Conservation (phyloP, 768 basidiomycete genomes). For the Phylloporus scabripes region DNA sequence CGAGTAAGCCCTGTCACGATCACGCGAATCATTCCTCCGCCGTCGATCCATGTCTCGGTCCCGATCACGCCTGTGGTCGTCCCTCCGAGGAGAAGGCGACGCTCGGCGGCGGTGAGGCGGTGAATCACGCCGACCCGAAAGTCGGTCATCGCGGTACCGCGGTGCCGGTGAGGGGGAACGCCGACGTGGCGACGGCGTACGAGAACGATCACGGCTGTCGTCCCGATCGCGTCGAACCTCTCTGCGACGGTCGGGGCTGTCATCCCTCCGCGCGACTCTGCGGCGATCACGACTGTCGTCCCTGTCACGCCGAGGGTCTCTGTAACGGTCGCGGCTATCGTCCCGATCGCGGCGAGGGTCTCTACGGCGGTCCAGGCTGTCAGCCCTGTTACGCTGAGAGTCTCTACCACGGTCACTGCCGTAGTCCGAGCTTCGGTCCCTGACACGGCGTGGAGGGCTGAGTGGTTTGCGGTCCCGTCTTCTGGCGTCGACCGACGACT, state of each 20-base stretch:
- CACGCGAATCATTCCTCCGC: constrained; percentile 23
- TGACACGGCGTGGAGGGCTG: constrained; percentile 29
- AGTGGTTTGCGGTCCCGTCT: constrained; percentile 27
- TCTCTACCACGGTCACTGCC: constrained; percentile 13
- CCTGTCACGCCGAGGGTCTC: constrained; percentile 5
- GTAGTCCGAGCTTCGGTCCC: constrained; percentile 21
- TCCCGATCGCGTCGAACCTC: constrained; percentile 14
- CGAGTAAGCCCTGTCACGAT: constrained; percentile 14
- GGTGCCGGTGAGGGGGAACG: constrained; percentile 25
- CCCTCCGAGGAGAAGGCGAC: constrained; percentile 23
- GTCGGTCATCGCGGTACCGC: constrained; percentile 22
- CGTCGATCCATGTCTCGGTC: constrained; percentile 24
- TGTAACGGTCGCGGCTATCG: not conserved
- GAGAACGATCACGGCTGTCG: constrained; percentile 26
- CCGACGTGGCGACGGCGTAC: constrained; percentile 31
- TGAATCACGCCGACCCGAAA: constrained; percentile 21
- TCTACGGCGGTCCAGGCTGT: constrained; percentile 12
- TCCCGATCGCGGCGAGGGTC: constrained; percentile 3
- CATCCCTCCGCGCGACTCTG: not conserved
- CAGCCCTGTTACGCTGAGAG: constrained; percentile 9
- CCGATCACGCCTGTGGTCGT: constrained; percentile 17
- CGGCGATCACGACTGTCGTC: constrained; percentile 15
- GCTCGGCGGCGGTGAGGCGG: constrained; percentile 19
- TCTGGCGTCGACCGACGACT: constrained; percentile 31
- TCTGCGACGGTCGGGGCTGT: constrained; percentile 14